Evolutionary conservation across 2,329 filamentous ascomycete species (phyloP).

Genomic region (Lasiodiplodia sp.): DNA sequence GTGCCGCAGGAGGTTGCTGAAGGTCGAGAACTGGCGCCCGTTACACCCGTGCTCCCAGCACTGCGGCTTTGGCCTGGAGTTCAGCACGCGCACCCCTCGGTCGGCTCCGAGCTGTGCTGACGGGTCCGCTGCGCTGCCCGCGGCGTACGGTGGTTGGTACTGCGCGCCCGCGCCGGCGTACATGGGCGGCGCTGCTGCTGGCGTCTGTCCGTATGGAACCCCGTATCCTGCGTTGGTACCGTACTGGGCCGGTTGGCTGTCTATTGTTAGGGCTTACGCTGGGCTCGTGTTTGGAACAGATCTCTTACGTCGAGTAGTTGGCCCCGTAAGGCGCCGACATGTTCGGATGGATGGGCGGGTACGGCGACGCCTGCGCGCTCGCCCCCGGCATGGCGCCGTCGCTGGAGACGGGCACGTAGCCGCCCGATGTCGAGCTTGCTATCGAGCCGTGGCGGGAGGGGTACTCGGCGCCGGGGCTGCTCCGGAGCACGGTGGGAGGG

Average conservation of each 20-base stretch:
- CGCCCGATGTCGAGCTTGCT: slow-evolving; percentile 38
- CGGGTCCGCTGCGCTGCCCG: slow-evolving; percentile 36
- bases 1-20: slow-evolving; percentile 91
- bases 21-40: slow-evolving; percentile 92
- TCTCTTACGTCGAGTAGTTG: slow-evolving; percentile 43
- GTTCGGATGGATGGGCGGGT: slow-evolving; percentile 42
- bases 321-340: slow-evolving; percentile 41
- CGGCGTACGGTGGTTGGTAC: slow-evolving; percentile 41
- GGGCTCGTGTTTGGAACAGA: neutral
- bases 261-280: slow-evolving; percentile 6
- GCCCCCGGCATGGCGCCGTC: slow-evolving; percentile 38
- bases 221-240: slow-evolving; percentile 42
- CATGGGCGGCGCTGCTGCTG: slow-evolving; percentile 42
- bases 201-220: slow-evolving; percentile 36
- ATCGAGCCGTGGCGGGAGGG: slow-evolving; percentile 33
- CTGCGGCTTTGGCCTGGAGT: slow-evolving; percentile 86
- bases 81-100: slow-evolving; percentile 70
- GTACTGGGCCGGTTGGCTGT: slow-evolving; percentile 41
- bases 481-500: slow-evolving; percentile 22
- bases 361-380: slow-evolving; percentile 40
- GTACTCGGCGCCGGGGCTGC: slow-evolving; percentile 27
- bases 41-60: slow-evolving; percentile 99
- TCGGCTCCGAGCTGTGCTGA: slow-evolving; percentile 34
- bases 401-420: slow-evolving; percentile 35
- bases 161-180: slow-evolving; percentile 43